Conservation (phyloP, 164 flowering plant genomes). For the Cinnamomum micranthum region DNA sequence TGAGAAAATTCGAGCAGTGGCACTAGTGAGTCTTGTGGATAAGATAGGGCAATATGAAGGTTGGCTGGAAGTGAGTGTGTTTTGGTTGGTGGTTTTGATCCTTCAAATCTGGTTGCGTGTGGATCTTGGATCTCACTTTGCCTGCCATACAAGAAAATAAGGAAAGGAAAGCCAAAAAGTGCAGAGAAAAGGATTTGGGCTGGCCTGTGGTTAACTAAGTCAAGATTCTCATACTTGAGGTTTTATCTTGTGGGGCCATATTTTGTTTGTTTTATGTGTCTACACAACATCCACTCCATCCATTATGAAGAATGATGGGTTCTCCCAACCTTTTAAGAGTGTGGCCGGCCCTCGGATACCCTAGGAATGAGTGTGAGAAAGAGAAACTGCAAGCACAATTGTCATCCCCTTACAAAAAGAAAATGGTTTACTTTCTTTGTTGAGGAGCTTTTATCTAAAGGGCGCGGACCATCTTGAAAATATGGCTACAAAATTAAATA, state of each 20-base stretch:
- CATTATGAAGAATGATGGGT: constrained; percentile 18
- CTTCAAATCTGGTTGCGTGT: constrained; percentile 2
- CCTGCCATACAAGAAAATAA: constrained; percentile 7
- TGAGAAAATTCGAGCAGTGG: background rate
- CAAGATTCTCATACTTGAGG: constrained; percentile 47
- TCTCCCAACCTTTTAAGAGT: constrained; percentile 17
- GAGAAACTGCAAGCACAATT: background rate
- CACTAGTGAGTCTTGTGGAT: constrained; percentile 3
- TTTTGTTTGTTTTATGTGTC: constrained; percentile 1
- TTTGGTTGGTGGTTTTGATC: constrained; percentile 4
- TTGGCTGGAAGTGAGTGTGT: background rate
- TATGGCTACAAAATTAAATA: too few relatives aligned
- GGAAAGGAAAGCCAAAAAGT: constrained; percentile 8
- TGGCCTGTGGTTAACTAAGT: constrained; percentile 19
- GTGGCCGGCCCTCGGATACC: constrained; percentile 20
- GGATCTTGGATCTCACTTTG: constrained; percentile 8
- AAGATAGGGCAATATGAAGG: background rate
- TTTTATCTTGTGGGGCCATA: constrained; percentile 27
- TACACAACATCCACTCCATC: constrained; percentile 10
- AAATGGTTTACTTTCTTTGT: background rate
- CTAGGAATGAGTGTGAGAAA: background rate
- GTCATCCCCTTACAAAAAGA: background rate
- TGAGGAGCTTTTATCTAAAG: too few relatives aligned
- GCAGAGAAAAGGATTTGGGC: constrained; percentile 9
- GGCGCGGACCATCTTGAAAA: too few relatives aligned